phyloP scores from a whole-genome alignment of 2,329 filamentous ascomycete species.

The Diaporthe ampelina region DNA sequence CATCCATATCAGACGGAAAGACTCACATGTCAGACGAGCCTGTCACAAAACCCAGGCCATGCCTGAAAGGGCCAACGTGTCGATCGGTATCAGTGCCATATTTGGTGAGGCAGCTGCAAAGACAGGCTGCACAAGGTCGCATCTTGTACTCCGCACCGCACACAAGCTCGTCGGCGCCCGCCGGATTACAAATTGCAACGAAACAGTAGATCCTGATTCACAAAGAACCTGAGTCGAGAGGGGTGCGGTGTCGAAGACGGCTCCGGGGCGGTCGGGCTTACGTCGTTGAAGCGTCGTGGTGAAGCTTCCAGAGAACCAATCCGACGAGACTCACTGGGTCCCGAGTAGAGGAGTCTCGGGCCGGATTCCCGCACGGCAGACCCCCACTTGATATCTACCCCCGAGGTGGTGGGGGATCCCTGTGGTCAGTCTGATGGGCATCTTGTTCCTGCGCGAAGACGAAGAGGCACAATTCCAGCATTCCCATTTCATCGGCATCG shows the following conservation, averaged over 20 bases:
- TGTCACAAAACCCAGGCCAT: neutral
- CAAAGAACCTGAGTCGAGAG: neutral
- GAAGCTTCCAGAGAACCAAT: slow-evolving; percentile 25
- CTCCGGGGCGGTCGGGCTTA: slow-evolving; percentile 19
- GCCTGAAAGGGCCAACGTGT: neutral
- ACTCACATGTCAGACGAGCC: slow-evolving; percentile 10
- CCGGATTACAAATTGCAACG: slow-evolving; percentile 5
- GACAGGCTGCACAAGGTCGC: neutral
- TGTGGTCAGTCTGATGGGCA: neutral
- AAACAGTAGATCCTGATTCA: neutral
- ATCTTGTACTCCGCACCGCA: neutral
- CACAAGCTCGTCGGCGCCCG: neutral
- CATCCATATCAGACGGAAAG: neutral
- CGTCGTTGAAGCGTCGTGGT: slow-evolving; percentile 3
- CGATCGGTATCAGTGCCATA: neutral
- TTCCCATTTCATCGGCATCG: neutral
- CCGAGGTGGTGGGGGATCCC: neutral
- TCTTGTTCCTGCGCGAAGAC: neutral
- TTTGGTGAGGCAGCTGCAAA: neutral
- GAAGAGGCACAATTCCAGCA: neutral
- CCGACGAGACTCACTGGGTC: slow-evolving; percentile 12
- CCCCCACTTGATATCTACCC: slow-evolving; percentile 9
- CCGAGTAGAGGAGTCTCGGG: slow-evolving; percentile 30
- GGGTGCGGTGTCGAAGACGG: slow-evolving; percentile 12
- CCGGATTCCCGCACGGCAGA: slow-evolving; percentile 34